Percentiles rank a stretch among this genome's conserved stretches.
phyloP scores from a whole-genome alignment of 129 eudicot species.

The carrot (Daucus carota) region DNA sequence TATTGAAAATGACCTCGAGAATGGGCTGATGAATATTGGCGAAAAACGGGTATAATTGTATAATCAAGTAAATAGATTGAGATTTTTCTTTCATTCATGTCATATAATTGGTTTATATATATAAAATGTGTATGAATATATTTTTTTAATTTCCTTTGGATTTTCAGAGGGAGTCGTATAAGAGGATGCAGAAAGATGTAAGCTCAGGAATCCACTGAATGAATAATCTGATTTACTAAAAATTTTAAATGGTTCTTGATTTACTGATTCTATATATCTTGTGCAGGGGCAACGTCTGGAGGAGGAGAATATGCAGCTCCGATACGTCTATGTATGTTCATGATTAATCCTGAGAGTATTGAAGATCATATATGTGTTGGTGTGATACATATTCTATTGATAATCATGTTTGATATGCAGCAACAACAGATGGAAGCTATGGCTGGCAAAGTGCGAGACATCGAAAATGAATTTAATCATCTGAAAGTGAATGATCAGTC shows the following conservation, averaged over 20 bases:
- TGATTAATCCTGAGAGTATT: background rate
- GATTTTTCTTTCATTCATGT: background rate
- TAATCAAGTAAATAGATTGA: background rate
- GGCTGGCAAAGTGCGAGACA: conserved; percentile 20
- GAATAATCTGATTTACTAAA: background rate
- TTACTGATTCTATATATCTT: background rate
- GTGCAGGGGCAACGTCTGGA: conserved; percentile 36
- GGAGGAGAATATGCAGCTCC: conserved; percentile 39
- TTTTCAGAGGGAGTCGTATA: conserved; percentile 40
- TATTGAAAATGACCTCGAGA: conserved; percentile 41
- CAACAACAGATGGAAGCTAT: conserved; percentile 23
- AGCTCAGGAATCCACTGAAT: background rate
- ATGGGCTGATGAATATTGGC: conserved; percentile 30
- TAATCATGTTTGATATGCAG: background rate
- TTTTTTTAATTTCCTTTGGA: background rate
- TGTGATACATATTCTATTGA: background rate
- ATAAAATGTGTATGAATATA: too few relatives aligned
- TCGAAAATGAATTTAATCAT: conserved; percentile 8
- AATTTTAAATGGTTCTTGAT: background rate
- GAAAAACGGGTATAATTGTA: conserved; percentile 30
- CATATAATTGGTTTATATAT: too few relatives aligned
- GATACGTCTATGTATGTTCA: conserved; percentile 26
- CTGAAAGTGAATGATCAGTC: conserved; percentile 13
- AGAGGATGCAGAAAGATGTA: conserved; percentile 46
- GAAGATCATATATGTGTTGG: background rate